Percentiles rank a stretch among this genome's conserved stretches.
Evolutionary conservation across 306 rosid genomes (phyloP).

Genomic region (Argentina anserina): DNA sequence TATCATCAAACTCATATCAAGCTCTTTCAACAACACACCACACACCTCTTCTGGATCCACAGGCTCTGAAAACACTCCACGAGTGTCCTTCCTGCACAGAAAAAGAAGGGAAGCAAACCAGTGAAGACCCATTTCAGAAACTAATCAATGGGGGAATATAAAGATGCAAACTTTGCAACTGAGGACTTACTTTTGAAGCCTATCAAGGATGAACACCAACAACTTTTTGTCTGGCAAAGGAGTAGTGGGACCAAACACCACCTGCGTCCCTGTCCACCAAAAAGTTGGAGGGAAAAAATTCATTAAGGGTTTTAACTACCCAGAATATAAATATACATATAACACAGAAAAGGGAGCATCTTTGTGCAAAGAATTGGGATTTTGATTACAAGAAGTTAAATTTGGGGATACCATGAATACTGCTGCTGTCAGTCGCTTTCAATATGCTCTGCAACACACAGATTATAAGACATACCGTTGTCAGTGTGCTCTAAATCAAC

Average conservation of each 20-base stretch:
- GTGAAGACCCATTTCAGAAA: constrained; percentile 22
- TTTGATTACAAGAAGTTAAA: constrained; percentile 17
- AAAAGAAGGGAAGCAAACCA: constrained; percentile 23
- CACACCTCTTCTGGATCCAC: constrained; percentile 91
- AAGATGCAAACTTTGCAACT: constrained; percentile 23
- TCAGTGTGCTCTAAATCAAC: constrained; percentile 24
- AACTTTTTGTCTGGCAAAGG: constrained; percentile 99
- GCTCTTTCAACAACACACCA: constrained; percentile 5
- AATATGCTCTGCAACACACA: constrained; percentile 48
- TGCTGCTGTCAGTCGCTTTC: constrained; percentile 84
- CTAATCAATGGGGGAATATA: background rate
- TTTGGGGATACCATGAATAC: constrained; percentile 67
- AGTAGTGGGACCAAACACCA: constrained; percentile 92
- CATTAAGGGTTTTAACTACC: constrained; percentile 28
- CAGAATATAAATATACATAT: constrained; percentile 25
- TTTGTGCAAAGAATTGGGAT: constrained; percentile 30
- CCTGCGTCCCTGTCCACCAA: constrained; percentile 84
- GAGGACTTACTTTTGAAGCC: constrained; percentile 86
- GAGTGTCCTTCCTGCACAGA: constrained; percentile 83
- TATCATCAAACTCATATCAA: background rate
- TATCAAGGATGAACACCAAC: constrained; percentile 94
- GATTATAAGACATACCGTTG: constrained; percentile 32
- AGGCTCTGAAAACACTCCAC: constrained; percentile 88
- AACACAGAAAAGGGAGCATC: constrained; percentile 17
- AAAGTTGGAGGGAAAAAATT: constrained; percentile 22